Conservation (phyloP, 345 rosid genomes). For the Lepidium didymum region DNA sequence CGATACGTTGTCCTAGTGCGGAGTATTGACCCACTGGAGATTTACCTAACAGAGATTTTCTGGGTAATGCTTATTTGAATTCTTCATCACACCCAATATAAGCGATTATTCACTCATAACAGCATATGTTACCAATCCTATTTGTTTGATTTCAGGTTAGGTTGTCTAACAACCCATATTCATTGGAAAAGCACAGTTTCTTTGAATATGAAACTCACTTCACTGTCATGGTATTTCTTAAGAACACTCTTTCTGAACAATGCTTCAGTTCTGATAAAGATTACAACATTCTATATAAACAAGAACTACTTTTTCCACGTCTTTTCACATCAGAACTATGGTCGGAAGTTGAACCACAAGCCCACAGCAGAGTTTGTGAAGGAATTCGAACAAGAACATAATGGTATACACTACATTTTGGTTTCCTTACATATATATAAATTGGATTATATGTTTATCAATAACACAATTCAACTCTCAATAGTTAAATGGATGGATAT, state of each 20-base stretch:
- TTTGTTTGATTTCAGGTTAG: slow-evolving; percentile 61
- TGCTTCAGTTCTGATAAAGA: not conserved
- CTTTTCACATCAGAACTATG: slow-evolving; percentile 67
- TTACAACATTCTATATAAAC: not conserved
- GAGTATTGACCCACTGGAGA: slow-evolving; percentile 68
- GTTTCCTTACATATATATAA: not conserved
- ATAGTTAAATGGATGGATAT: slow-evolving; percentile 83
- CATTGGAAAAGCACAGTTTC: slow-evolving; percentile 70
- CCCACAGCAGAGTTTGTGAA: slow-evolving; percentile 69
- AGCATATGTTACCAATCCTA: not conserved
- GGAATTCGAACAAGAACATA: slow-evolving; percentile 80
- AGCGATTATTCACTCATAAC: not conserved
- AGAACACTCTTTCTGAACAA: not conserved
- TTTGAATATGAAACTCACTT: slow-evolving; percentile 96
- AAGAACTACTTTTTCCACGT: not conserved
- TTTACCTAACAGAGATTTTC: slow-evolving; percentile 70
- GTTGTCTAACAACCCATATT: slow-evolving; percentile 73
- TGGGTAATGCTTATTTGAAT: slow-evolving; percentile 50
- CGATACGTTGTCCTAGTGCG: slow-evolving; percentile 74
- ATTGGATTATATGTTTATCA: too few relatives aligned
- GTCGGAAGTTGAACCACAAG: slow-evolving; percentile 72
- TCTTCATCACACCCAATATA: not conserved
- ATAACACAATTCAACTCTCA: slow-evolving; percentile 7
- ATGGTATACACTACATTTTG: slow-evolving; percentile 37
- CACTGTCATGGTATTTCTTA: slow-evolving; percentile 79